These are phyloP conservation scores for Pueraria montana DNA, from an alignment of 306 rosid genomes.

Conservation along the genomic window DNA sequence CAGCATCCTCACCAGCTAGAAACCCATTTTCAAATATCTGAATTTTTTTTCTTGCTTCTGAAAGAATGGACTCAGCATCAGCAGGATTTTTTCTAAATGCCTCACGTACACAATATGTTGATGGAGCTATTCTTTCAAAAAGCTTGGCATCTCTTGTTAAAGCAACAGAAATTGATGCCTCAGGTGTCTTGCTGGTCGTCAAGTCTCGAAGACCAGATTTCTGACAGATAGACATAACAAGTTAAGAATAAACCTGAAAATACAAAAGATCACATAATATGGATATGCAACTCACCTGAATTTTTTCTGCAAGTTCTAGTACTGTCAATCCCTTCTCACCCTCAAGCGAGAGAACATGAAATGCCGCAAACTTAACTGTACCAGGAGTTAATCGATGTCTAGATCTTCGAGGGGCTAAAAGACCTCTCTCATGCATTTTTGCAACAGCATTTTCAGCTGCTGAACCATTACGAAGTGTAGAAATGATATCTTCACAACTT, in stretches of 20 bases:
- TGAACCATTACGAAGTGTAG: slow-evolving; percentile 92
- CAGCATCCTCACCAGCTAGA: slow-evolving; percentile 88
- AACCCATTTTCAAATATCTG: slow-evolving; percentile 94
- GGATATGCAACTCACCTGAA: slow-evolving; percentile 71
- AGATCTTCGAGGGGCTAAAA: slow-evolving; percentile 86
- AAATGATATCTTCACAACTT: slow-evolving; percentile 78
- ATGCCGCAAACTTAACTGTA: slow-evolving; percentile 97
- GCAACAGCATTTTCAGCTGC: slow-evolving; percentile 92
- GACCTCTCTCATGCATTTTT: slow-evolving; percentile 93
- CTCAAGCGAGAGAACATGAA: slow-evolving; percentile 96
- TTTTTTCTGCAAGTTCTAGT: slow-evolving; percentile 97
- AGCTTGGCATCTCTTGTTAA: slow-evolving; percentile 98
- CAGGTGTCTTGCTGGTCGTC: slow-evolving; percentile 97
- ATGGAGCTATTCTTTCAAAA: slow-evolving; percentile 97
- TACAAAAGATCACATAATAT: slow-evolving; percentile 14
- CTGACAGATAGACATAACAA: slow-evolving; percentile 49
- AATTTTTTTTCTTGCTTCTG: slow-evolving; percentile 92
- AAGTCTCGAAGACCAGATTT: slow-evolving; percentile 98
- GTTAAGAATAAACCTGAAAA: slow-evolving; percentile 36
- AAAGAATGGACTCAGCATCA: slow-evolving; percentile 91
- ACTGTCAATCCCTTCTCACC: slow-evolving; percentile 87
- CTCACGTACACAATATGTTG: slow-evolving; percentile 92
- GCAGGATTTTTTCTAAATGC: slow-evolving; percentile 93
- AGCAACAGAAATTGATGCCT: slow-evolving; percentile 99
- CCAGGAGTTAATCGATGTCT: slow-evolving; percentile 99